Evolutionary conservation across 2,329 filamentous ascomycete genomes (phyloP), one percentile per base, ranked within the genome.

Genomic region (Paecilomyces dactylethromorphus): DNA sequence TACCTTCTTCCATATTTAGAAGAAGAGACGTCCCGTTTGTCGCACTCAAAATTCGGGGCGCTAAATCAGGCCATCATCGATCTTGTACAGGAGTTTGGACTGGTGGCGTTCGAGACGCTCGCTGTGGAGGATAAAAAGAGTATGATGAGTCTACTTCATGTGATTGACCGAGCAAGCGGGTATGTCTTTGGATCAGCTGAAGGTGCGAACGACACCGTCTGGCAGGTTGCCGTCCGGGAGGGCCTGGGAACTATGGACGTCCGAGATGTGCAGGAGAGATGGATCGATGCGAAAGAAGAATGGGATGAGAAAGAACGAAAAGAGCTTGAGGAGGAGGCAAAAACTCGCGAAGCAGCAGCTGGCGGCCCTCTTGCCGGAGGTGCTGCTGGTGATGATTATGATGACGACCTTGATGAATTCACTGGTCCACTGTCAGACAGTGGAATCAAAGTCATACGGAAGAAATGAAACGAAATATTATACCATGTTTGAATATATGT

Each of bases 101-200:
- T 99, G 3, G 92, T 99, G 1, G 86, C 87, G 0, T 99, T 96
- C 69, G 92, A 97, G 72, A 95, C 95, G 0, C 79, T 99, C 31
- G 92, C 94, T 0, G 92, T 99, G 1, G 94, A 99, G 76, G 94
- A 99, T 71, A 97, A 96, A 74, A 90, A 89, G 76, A 95, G 90
- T 71, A 97, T 99, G 92, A 95, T 95, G 85, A 87, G 90, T 66
- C 80, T 99, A 3, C 79, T 99, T 56, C 86, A 89, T 53, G 88
- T 93, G 0, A 92, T 99, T 69, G 94, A 99, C 73, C 85, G 94
- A 50, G 93, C 94, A 0, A 88, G 91, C 10, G 94, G 94, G 0
- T 97, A 97, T 76, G 89, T 92, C 0, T 97, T 99, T 77, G 92
- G 92, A 0, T 84, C 88, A 4, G 89, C 91, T 0, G 91, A 97